Evolutionary conservation across 2,329 filamentous ascomycete species (phyloP).

Genomic region (Pseudogymnoascus sp.): DNA sequence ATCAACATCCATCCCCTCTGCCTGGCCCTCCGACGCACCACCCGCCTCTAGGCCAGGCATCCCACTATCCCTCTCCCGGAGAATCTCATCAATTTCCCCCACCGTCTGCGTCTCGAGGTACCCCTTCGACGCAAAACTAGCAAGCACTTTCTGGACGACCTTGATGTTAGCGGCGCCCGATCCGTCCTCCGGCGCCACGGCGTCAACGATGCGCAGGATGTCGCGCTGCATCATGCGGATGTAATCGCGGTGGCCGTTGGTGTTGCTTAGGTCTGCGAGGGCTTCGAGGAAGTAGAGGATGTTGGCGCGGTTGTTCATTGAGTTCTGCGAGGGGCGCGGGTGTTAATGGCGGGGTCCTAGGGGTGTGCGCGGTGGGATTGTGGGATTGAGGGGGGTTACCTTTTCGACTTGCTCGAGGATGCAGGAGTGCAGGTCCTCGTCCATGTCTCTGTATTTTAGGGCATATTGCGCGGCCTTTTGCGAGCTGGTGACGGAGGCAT

Average conservation of each 20-base stretch:
- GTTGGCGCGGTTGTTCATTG: conserved; percentile 94
- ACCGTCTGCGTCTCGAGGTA: conserved; percentile 64
- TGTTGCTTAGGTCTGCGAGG: conserved; percentile 71
- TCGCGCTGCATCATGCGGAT: conserved; percentile 92
- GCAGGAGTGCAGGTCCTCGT: conserved; percentile 94
- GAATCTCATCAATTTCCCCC: conserved; percentile 69
- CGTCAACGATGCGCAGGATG: conserved; percentile 83
- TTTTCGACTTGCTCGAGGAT: conserved; percentile 91
- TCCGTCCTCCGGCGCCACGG: conserved; percentile 79
- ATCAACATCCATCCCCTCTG: neutral
- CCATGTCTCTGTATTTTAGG: conserved; percentile 85
- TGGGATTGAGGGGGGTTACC: conserved; percentile 47
- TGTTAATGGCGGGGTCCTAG: neutral
- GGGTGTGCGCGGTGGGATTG: neutral
- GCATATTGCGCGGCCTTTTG: conserved; percentile 94
- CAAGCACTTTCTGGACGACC: conserved; percentile 76
- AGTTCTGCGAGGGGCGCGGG: conserved; percentile 48
- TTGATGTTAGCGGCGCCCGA: conserved; percentile 90
- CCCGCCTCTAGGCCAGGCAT: neutral
- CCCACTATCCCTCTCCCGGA: conserved; percentile 65
- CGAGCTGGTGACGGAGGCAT: conserved; percentile 78
- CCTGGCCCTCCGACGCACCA: neutral
- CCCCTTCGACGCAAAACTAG: conserved; percentile 64
- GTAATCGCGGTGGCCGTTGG: conserved; percentile 61
- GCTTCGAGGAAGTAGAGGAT: conserved; percentile 99